Evolutionary conservation across 1,284 basidiomycete species (phyloP).

Genomic region (Cerrena zonata): DNA sequence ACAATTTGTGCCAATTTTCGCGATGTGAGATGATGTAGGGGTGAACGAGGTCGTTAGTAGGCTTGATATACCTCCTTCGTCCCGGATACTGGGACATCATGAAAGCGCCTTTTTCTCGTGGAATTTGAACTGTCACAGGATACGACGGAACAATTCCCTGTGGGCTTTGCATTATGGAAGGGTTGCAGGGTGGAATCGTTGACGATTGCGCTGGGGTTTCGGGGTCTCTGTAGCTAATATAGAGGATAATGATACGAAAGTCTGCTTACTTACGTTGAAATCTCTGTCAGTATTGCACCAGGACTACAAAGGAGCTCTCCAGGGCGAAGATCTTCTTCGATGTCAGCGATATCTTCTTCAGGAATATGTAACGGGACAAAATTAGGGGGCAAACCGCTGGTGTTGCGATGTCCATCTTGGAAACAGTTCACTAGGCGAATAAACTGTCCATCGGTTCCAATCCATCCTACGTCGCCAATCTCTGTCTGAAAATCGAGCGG

Average conservation of each 20-base stretch:
- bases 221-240: too few species aligned
- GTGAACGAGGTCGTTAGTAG: neutral
- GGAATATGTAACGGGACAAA: neutral
- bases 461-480: conserved; percentile 1
- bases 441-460: neutral
- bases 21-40: neutral
- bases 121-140: too few species aligned
- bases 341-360: neutral
- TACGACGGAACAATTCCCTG: too few species aligned
- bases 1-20: neutral
- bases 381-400: neutral
- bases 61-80: too few species aligned
- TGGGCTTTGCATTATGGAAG: too few species aligned
- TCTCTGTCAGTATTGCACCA: too few species aligned
- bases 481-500: neutral
- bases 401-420: neutral
- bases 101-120: neutral
- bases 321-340: neutral
- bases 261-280: too few species aligned
- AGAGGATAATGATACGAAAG: too few species aligned
- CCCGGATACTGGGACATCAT: neutral
- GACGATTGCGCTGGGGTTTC: too few species aligned
- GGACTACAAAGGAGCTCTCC: neutral
- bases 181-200: too few species aligned
- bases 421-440: neutral